phyloP scores from a whole-genome alignment of 1,284 basidiomycete genomes.

The Tylopilus orsonianus region DNA sequence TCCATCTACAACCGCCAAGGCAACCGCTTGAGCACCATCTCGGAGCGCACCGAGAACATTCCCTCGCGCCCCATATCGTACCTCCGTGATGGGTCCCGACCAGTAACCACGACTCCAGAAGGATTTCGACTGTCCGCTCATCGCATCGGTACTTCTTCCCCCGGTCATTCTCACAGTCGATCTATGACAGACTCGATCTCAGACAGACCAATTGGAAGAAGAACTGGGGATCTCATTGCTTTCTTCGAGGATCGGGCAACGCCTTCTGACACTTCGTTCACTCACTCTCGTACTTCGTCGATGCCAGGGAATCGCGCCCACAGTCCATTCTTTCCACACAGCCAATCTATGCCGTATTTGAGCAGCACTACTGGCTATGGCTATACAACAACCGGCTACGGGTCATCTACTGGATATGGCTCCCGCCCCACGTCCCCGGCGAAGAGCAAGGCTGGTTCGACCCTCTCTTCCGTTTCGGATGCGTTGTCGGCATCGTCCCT shows the following conservation, averaged over 20 bases:
- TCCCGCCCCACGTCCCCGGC: constrained; percentile 48
- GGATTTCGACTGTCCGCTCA: constrained; percentile 41
- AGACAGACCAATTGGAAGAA: constrained; percentile 48
- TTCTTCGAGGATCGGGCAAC: constrained; percentile 62
- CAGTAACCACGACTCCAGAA: constrained; percentile 39
- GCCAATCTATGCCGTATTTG: constrained; percentile 43
- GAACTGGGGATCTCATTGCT: constrained; percentile 69
- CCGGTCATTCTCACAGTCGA: constrained; percentile 27
- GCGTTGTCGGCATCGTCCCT: constrained; percentile 38
- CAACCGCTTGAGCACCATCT: constrained; percentile 54
- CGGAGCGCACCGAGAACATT: constrained; percentile 55
- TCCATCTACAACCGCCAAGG: constrained; percentile 40
- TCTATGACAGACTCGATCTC: constrained; percentile 27
- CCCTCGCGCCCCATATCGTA: constrained; percentile 47
- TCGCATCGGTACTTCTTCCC: constrained; percentile 26
- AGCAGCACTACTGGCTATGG: constrained; percentile 32
- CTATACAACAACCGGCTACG: constrained; percentile 32
- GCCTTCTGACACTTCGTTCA: constrained; percentile 31
- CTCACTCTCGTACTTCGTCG: constrained; percentile 54
- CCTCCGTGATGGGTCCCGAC: constrained; percentile 33
- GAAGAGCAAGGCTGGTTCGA: constrained; percentile 41
- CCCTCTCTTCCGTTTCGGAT: constrained; percentile 29
- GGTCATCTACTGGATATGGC: constrained; percentile 29
- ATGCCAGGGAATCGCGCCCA: constrained; percentile 52
- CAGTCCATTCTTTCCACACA: constrained; percentile 50